Percentiles rank a stretch among this genome's conserved stretches.
phyloP scores from a whole-genome alignment of 2,329 filamentous ascomycete species.

The Cadophora luteo-olivacea region DNA sequence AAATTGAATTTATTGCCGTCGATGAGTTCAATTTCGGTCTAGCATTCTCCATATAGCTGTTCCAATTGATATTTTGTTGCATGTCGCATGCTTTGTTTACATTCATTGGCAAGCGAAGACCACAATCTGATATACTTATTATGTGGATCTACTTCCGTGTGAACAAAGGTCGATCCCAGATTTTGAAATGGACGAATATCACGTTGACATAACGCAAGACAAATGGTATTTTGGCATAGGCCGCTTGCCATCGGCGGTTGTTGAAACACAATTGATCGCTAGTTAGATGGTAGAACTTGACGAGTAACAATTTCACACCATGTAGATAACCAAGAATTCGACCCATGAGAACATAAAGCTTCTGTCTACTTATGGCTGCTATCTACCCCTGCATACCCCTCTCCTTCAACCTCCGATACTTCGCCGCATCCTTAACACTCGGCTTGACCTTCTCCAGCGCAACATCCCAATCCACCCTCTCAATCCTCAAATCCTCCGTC shows the following conservation, averaged over 20 bases:
- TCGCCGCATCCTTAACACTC: slow-evolving; percentile 46
- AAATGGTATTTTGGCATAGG: too few species aligned
- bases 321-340: background rate
- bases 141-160: too few species aligned
- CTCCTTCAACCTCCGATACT: slow-evolving; percentile 45
- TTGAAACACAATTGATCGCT: too few species aligned
- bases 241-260: too few species aligned
- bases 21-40: background rate
- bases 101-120: background rate
- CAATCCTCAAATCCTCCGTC: slow-evolving; percentile 39
- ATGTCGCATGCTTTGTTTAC: background rate
- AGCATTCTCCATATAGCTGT: background rate
- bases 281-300: background rate
- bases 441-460: slow-evolving; percentile 43
- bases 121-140: background rate
- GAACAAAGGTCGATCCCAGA: background rate
- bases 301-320: background rate
- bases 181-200: too few species aligned
- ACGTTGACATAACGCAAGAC: too few species aligned
- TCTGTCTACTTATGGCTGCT: background rate
- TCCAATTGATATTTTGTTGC: background rate
- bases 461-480: slow-evolving; percentile 43
- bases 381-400: slow-evolving; percentile 42
- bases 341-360: background rate
- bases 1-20: too few species aligned